Evolutionary conservation across 768 basidiomycete genomes (phyloP).

Genomic region (Astraeus odoratus): DNA sequence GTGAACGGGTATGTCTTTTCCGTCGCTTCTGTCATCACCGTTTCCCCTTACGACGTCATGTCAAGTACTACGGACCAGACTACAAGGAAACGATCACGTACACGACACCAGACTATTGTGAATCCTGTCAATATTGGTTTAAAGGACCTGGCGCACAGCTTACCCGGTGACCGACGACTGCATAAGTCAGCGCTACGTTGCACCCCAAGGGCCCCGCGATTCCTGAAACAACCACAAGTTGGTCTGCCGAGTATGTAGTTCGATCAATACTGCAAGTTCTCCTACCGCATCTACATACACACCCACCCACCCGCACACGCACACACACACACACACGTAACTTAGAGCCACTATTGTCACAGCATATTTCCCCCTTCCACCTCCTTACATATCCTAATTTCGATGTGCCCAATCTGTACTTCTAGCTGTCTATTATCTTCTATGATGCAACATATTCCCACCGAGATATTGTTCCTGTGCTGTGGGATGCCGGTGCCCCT

Average conservation of each 20-base stretch:
- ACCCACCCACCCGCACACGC: neutral
- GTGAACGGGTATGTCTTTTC: constrained; percentile 35
- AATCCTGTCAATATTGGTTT: constrained; percentile 55
- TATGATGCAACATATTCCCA: too few species aligned
- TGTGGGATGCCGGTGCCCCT: neutral
- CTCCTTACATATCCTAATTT: constrained; percentile 12
- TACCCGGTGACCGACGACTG: constrained; percentile 26
- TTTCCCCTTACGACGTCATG: constrained; percentile 2
- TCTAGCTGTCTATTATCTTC: constrained; percentile 1
- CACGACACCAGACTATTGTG: constrained; percentile 46
- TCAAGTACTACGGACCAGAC: constrained; percentile 69
- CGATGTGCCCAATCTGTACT: constrained; percentile 4
- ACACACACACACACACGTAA: constrained; percentile 9
- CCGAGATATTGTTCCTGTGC: too few species aligned
- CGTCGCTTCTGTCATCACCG: neutral
- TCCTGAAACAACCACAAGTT: too few species aligned
- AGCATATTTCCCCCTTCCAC: constrained; percentile 8
- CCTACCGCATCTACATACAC: neutral
- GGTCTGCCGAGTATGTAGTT: too few species aligned
- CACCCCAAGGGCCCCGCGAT: too few species aligned
- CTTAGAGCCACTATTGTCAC: constrained; percentile 23
- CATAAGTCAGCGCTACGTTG: too few species aligned
- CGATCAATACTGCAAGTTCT: too few species aligned
- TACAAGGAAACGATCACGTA: constrained; percentile 51
- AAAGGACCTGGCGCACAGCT: constrained; percentile 35